Evolutionary conservation across 306 rosid genomes (phyloP), one percentile per base, ranked within the genome.

Genomic region (Arachis hypogaea): DNA sequence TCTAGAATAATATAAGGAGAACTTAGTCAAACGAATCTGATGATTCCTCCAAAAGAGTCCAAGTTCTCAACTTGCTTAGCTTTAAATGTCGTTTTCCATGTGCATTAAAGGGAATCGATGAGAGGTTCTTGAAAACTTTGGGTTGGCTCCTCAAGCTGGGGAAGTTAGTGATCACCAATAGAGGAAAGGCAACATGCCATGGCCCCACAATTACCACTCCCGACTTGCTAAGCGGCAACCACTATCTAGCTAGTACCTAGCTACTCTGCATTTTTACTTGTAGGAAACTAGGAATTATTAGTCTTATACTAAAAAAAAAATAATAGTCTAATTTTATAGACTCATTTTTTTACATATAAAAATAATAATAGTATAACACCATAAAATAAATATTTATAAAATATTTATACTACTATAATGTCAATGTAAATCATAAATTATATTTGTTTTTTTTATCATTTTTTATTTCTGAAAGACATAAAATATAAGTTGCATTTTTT

Each of bases 131-230:
- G 67, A 73, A 81, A 75, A 7, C 28, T 63, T 51, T 52, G 56
- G 66, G 86, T 85, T 85, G 84, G 88, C 82, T 85, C 89, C 89
- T 74, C 68, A 72, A 65, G 74, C 71, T 52, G 69, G 80, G 89
- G 89, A 85, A 83, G 81, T 59, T 60, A 11, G 46, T 18, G 63
- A 28, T 63, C 69, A 57, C 63, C 40, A 29, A 58, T 43, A 22
- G 46, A 46, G 41, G 28, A 61, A 47, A 77, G 58, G 71, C 38
- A 33, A 33, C 38, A 33, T 33, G 38, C 54, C 11, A 22, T 63
- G 78, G 51, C 7, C 64, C 85, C 81, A 69, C 78, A 28, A 30
- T 29, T 18, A 55, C 6, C 72, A 55, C 14, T 29, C 5, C 51
- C 62, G 28, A 22, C 28, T 22, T 22, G 28, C 28, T 22, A 22